Percentiles rank a stretch among this genome's conserved stretches.
Evolutionary conservation across 768 basidiomycete species (phyloP).

Genomic region (Pulveroboletus sp.): DNA sequence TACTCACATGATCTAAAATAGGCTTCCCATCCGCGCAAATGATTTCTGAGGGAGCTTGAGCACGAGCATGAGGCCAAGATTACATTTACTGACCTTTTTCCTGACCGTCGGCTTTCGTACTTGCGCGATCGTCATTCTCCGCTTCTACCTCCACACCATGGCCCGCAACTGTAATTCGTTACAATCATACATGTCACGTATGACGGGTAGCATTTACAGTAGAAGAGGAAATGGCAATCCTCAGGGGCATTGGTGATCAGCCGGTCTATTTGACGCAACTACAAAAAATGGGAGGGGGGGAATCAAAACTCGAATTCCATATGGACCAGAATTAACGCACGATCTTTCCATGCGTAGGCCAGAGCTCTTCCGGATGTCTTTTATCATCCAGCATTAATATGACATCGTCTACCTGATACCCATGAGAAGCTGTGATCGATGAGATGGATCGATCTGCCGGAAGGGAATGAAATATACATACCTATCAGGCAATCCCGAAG

Average conservation of each 20-base stretch:
- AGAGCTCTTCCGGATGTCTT: conserved; percentile 23
- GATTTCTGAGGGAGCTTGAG: conserved; percentile 15
- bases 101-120: conserved; percentile 40
- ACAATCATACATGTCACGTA: not conserved
- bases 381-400: conserved; percentile 39
- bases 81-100: conserved; percentile 40
- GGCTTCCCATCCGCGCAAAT: conserved; percentile 15
- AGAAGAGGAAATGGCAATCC: conserved; percentile 50
- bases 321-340: conserved; percentile 25
- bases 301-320: not conserved
- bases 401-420: conserved; percentile 38
- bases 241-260: conserved; percentile 39
- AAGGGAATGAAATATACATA: not conserved
- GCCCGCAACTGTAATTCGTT: conserved; percentile 14
- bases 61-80: not conserved
- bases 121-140: conserved; percentile 22
- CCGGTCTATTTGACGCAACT: conserved; percentile 38
- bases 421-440: conserved; percentile 29
- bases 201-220: conserved; percentile 36
- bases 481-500: conserved; percentile 18
- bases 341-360: conserved; percentile 43
- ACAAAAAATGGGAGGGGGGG: not conserved
- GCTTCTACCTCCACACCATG: conserved; percentile 22
- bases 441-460: not conserved
- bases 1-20: conserved; percentile 23